Evolutionary conservation across 257 asterid species (phyloP), one percentile per base, ranked within the genome.

Genomic region (Eustoma russellianum): DNA sequence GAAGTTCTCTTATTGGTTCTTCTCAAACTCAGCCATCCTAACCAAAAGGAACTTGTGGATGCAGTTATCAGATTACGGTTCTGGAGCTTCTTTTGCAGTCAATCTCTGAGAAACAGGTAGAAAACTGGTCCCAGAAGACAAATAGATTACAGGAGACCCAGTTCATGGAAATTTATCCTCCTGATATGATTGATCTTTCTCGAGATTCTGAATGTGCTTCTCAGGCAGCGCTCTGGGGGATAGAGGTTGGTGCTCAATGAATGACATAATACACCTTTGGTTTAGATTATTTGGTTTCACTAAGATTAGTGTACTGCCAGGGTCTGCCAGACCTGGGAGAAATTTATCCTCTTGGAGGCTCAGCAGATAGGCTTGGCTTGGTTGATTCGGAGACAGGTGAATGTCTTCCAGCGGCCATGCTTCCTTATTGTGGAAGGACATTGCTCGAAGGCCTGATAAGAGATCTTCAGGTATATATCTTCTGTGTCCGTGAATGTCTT

Each of bases 381-480:
- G 94, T 88, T 54, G 95, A 92, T 71, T 74, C 88, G 24, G 71
- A 70, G 62, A 79, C 97, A 15, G 94, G 97, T 50, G 95, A 92
- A 83, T 82, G 94, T 56, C 93, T 92, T 70, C 98, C 98, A 50
- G 98, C 98, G 63, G 98, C 98, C 17, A 84, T 92, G 98, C 95
- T 92, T 79, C 95, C 98, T 53, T 92, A 74, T 71, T 83, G 94
- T 73, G 98, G 98, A 66, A 76, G 93, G 64, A 88, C 93, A 50
- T 77, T 92, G 66, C 71, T 92, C 78, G 98, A 92, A 81, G 94
- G 98, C 58, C 93, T 92, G 63, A 80, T 92, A 67, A 77, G 98
- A 81, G 98, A 92, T 78, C 93, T 92, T 73, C 98, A 92, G 97
- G 98, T 92, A 74, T 24, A 24, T 50, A 18, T 46, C 48, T 55